Percentiles rank a stretch among this genome's conserved stretches.
Evolutionary conservation across 2,329 filamentous ascomycete species (phyloP).

Genomic region (Cyanodermella asteris): DNA sequence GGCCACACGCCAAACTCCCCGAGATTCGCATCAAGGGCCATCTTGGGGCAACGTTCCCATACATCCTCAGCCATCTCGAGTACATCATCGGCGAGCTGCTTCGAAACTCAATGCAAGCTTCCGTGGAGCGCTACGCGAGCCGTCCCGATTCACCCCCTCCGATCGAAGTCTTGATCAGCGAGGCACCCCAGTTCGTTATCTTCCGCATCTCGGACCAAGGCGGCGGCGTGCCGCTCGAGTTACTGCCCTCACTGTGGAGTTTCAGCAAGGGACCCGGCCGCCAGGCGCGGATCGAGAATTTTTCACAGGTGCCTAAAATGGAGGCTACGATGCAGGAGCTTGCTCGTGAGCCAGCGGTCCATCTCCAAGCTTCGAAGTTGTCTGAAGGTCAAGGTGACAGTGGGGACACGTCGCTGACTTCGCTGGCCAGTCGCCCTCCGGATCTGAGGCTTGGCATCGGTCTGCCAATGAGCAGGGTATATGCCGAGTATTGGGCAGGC

Average conservation of each 20-base stretch:
- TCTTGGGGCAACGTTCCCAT: conserved; percentile 76
- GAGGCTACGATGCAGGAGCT: conserved; percentile 86
- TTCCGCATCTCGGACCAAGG: conserved; percentile 91
- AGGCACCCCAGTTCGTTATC: conserved; percentile 84
- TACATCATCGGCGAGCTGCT: conserved; percentile 93
- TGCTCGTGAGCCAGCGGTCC: conserved; percentile 9
- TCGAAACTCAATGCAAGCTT: conserved; percentile 82
- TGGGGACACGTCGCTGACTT: conserved; percentile 46
- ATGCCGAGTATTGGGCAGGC: conserved; percentile 96
- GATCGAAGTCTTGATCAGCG: conserved; percentile 85
- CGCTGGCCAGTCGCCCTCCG: conserved; percentile 62
- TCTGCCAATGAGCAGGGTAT: conserved; percentile 76
- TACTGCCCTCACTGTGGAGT: conserved; percentile 82
- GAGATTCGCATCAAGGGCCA: conserved; percentile 70
- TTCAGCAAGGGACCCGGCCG: conserved; percentile 83
- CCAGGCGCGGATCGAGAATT: conserved; percentile 57
- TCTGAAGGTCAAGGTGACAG: conserved; percentile 6
- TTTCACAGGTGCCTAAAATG: conserved; percentile 71
- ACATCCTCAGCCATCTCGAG: conserved; percentile 86
- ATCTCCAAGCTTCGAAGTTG: conserved; percentile 8
- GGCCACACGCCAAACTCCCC: conserved; percentile 47
- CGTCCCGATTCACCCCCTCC: conserved; percentile 38
- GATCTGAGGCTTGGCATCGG: conserved; percentile 82
- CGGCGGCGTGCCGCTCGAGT: conserved; percentile 68
- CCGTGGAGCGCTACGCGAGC: conserved; percentile 50